Evolutionary conservation across 306 rosid genomes (phyloP).

Genomic region (Acacia confusa): DNA sequence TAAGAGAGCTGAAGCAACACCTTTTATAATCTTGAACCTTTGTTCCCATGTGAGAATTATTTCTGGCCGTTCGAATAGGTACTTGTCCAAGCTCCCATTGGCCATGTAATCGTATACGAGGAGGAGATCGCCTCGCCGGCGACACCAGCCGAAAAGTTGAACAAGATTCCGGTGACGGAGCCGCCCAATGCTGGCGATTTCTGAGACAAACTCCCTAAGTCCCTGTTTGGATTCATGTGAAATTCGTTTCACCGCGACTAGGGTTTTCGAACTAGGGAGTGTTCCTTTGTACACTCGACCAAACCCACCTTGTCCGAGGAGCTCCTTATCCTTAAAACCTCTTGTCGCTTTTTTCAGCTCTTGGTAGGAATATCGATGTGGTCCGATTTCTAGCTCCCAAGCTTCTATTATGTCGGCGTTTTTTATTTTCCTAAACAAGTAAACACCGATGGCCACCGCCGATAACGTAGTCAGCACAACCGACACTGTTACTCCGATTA

Average conservation of each 20-base stretch:
- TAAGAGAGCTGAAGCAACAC: slow-evolving; percentile 70
- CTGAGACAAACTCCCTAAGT: slow-evolving; percentile 66
- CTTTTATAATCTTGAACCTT: slow-evolving; percentile 61
- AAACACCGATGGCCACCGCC: slow-evolving; percentile 38
- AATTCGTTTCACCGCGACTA: slow-evolving; percentile 70
- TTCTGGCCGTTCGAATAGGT: slow-evolving; percentile 56
- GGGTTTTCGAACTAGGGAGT: slow-evolving; percentile 47
- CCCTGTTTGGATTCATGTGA: slow-evolving; percentile 84
- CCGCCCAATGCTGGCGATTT: slow-evolving; percentile 77
- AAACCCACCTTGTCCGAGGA: slow-evolving; percentile 74
- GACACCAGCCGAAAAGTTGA: slow-evolving; percentile 80
- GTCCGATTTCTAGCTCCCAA: slow-evolving; percentile 83
- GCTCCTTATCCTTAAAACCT: slow-evolving; percentile 60
- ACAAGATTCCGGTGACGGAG: slow-evolving; percentile 84
- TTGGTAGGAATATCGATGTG: slow-evolving; percentile 74
- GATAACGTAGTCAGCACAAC: slow-evolving; percentile 22
- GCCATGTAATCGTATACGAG: slow-evolving; percentile 80
- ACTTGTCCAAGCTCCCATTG: slow-evolving; percentile 73
- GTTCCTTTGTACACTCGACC: slow-evolving; percentile 76
- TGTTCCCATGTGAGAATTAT: slow-evolving; percentile 55
- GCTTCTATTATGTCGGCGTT: slow-evolving; percentile 62
- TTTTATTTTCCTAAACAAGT: slow-evolving; percentile 46
- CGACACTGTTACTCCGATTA: slow-evolving; percentile 42
- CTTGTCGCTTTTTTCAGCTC: slow-evolving; percentile 74
- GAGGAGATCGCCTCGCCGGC: slow-evolving; percentile 59